A percentile compares a stretch with the other conserved stretches of the same genome.
Evolutionary conservation across 129 eudicot species (phyloP).

Genomic region (Flaveria robusta): DNA sequence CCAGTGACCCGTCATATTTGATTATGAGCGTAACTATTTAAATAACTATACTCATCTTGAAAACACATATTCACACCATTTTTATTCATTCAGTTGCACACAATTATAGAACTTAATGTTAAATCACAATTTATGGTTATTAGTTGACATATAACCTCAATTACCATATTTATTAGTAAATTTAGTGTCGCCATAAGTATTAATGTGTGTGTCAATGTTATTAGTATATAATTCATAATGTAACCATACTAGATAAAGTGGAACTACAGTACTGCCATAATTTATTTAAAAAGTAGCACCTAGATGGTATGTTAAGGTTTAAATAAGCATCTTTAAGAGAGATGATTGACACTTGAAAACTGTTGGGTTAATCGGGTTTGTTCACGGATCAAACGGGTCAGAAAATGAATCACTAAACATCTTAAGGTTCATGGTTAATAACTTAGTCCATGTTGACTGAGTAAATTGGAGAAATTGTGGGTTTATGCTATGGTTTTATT

Average conservation of each 20-base stretch:
- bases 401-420: slow-evolving; percentile 56
- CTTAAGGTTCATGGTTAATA: too few relatives aligned
- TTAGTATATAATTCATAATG: neutral
- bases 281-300: neutral
- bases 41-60: neutral
- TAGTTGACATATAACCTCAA: neutral
- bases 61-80: neutral
- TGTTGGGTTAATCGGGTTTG: neutral
- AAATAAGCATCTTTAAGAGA: neutral
- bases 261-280: slow-evolving; percentile 1
- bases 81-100: neutral
- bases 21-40: neutral
- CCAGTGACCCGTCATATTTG: neutral
- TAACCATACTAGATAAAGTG: neutral
- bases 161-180: too few relatives aligned
- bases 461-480: too few relatives aligned
- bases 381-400: neutral
- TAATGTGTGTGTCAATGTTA: too few relatives aligned
- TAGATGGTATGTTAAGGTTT: neutral
- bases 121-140: neutral
- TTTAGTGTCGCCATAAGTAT: too few relatives aligned
- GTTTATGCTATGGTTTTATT: too few relatives aligned
- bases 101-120: neutral
- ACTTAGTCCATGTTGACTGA: too few relatives aligned
- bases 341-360: neutral